Evolutionary conservation across 139 green algal genomes (phyloP).

Genomic region (Diplosphaera chodatii): DNA sequence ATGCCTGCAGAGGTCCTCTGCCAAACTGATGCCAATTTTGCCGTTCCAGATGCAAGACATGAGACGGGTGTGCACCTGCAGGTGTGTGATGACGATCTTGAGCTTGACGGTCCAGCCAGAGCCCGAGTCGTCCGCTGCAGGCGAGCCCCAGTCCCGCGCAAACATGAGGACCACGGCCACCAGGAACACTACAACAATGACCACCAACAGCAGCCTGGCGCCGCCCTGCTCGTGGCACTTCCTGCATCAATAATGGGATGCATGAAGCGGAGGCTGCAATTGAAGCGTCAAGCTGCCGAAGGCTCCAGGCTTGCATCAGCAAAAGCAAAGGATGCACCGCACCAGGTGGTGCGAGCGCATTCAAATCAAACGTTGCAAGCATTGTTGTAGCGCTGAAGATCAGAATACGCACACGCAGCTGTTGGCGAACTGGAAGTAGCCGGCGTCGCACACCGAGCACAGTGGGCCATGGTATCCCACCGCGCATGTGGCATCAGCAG

Average conservation of each 20-base stretch:
- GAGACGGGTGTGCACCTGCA: too few relatives aligned
- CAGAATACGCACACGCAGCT: slow-evolving; percentile 19
- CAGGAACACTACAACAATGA: slow-evolving; percentile 7
- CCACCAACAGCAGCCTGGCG: slow-evolving; percentile 20
- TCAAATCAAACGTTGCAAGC: too few relatives aligned
- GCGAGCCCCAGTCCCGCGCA: slow-evolving; percentile 16
- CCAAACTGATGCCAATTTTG: not conserved
- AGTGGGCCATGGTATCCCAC: slow-evolving; percentile 24
- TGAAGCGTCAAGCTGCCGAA: too few relatives aligned
- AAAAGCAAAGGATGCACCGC: too few relatives aligned
- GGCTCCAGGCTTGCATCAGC: too few relatives aligned
- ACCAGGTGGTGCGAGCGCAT: too few relatives aligned
- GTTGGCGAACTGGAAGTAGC: slow-evolving; percentile 18
- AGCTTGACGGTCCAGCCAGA: slow-evolving; percentile 35
- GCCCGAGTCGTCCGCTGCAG: not conserved
- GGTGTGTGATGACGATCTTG: slow-evolving; percentile 36
- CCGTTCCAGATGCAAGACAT: too few relatives aligned
- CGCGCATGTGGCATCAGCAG: slow-evolving; percentile 17
- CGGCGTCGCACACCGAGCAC: slow-evolving; percentile 22
- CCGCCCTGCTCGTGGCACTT: slow-evolving; percentile 5
- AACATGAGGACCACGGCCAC: slow-evolving; percentile 27
- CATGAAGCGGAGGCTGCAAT: not conserved
- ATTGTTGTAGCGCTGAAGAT: too few relatives aligned
- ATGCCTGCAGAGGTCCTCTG: not conserved
- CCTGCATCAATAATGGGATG: not conserved